Evolutionary conservation across 257 asterid species (phyloP).

Genomic region (Haberlea rhodopensis): DNA sequence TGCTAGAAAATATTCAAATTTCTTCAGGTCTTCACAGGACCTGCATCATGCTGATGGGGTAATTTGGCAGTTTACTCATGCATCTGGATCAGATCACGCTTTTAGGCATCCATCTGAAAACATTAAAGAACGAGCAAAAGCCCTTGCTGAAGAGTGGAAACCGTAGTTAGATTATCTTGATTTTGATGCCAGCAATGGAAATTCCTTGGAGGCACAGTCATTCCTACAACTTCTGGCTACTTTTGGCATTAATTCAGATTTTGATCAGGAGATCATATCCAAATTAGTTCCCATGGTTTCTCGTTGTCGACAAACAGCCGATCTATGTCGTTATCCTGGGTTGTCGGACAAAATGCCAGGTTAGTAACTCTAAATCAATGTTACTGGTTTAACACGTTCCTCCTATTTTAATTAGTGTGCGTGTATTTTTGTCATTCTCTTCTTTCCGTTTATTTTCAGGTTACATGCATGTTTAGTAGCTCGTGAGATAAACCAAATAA

Average conservation of each 20-base stretch:
- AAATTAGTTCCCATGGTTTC: conserved; percentile 96
- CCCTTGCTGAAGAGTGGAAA: conserved; percentile 90
- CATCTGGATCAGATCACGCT: conserved; percentile 40
- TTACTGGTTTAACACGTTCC: conserved; percentile 2
- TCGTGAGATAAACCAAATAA: no score
- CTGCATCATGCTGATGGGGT: conserved; percentile 94
- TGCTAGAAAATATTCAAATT: conserved; percentile 73
- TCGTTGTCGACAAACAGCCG: conserved; percentile 95
- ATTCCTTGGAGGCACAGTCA: conserved; percentile 97
- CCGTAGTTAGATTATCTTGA: conserved; percentile 87
- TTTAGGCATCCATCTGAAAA: conserved; percentile 42
- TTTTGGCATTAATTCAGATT: conserved; percentile 76
- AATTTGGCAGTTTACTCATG: conserved; percentile 58
- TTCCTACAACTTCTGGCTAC: conserved; percentile 91
- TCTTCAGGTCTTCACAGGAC: conserved; percentile 85
- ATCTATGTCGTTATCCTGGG: conserved; percentile 87
- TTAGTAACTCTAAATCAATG: conserved; percentile 30
- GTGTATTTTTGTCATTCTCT: background rate
- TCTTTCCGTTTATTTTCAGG: conserved; percentile 3
- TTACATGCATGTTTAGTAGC: background rate
- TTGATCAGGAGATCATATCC: conserved; percentile 69
- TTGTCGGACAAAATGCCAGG: conserved; percentile 95
- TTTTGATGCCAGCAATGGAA: conserved; percentile 89
- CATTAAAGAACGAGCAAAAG: conserved; percentile 72
- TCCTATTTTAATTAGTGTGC: background rate